phyloP scores from a whole-genome alignment of 306 rosid species.

The Luffa aegyptiaca region DNA sequence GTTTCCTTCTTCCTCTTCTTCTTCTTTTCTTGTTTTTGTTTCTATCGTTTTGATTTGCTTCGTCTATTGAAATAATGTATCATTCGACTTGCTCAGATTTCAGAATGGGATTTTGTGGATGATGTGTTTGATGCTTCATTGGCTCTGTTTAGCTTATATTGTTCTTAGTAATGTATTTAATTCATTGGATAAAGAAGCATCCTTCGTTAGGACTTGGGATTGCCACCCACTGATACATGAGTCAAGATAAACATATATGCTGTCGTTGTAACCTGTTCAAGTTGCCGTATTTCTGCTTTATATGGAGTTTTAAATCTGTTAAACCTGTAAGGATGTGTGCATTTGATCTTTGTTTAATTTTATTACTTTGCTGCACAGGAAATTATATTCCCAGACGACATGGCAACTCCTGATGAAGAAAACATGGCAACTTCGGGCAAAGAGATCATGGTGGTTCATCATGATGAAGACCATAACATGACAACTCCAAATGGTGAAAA shows the following conservation, averaged over 20 bases:
- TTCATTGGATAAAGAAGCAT: neutral
- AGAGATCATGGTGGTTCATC: neutral
- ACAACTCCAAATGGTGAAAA: conserved; percentile 38
- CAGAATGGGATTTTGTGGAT: neutral
- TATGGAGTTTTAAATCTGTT: neutral
- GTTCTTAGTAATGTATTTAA: neutral
- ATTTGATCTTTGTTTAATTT: neutral
- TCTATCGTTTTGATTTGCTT: neutral
- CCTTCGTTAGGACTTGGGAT: neutral
- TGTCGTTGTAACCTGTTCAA: neutral
- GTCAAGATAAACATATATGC: neutral
- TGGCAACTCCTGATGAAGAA: conserved; percentile 25
- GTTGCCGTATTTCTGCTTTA: neutral
- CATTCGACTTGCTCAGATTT: neutral
- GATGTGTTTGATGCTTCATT: neutral
- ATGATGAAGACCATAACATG: conserved; percentile 30
- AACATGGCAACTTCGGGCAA: conserved; percentile 8
- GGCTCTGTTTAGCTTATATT: neutral
- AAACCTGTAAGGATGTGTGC: neutral
- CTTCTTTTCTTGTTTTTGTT: neutral
- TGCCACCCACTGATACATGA: neutral
- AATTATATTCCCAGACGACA: conserved; percentile 20
- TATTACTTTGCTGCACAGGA: conserved; percentile 20
- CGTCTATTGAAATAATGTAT: neutral
- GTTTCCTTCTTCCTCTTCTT: neutral